These are phyloP conservation scores for Sporisorium sorghi DNA, from an alignment of 1,284 basidiomycete species.

Conservation along the genomic window DNA sequence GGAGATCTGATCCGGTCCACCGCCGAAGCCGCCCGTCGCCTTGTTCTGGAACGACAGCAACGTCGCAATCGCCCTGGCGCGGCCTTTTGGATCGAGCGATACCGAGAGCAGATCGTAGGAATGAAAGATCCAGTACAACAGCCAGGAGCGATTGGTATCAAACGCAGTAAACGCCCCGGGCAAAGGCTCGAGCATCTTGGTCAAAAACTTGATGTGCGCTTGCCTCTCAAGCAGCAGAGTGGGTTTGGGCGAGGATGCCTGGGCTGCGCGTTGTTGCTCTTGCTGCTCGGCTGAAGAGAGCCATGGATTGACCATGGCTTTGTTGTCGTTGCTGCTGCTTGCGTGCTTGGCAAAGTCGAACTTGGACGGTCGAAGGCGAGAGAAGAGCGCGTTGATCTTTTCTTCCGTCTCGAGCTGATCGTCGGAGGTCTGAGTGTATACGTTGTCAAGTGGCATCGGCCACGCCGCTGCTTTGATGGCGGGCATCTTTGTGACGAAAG, in stretches of 20 bases:
- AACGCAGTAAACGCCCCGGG: constrained; percentile 62
- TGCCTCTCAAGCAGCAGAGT: constrained; percentile 53
- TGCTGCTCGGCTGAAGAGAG: constrained; percentile 29
- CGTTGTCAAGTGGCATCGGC: constrained; percentile 57
- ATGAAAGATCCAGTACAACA: constrained; percentile 67
- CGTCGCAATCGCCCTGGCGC: constrained; percentile 62
- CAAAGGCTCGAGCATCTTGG: constrained; percentile 60
- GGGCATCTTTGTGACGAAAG: constrained; percentile 21
- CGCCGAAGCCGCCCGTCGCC: constrained; percentile 82
- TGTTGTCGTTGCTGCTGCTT: background rate
- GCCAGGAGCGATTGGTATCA: constrained; percentile 67
- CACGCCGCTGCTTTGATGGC: constrained; percentile 44
- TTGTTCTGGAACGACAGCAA: constrained; percentile 66
- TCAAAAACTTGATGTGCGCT: constrained; percentile 61
- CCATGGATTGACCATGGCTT: constrained; percentile 44
- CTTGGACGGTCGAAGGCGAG: constrained; percentile 20
- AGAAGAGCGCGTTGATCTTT: constrained; percentile 55
- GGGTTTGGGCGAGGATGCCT: constrained; percentile 20
- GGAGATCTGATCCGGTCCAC: constrained; percentile 86
- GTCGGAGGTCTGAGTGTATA: constrained; percentile 55
- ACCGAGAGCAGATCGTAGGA: constrained; percentile 60
- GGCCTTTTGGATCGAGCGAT: constrained; percentile 46
- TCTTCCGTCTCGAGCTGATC: constrained; percentile 62
- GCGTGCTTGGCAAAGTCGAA: constrained; percentile 36
- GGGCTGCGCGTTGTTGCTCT: constrained; percentile 17